Base-by-base conservation (phyloP, 179 eudicot genomes). In the Drosera spatulata region DNA sequence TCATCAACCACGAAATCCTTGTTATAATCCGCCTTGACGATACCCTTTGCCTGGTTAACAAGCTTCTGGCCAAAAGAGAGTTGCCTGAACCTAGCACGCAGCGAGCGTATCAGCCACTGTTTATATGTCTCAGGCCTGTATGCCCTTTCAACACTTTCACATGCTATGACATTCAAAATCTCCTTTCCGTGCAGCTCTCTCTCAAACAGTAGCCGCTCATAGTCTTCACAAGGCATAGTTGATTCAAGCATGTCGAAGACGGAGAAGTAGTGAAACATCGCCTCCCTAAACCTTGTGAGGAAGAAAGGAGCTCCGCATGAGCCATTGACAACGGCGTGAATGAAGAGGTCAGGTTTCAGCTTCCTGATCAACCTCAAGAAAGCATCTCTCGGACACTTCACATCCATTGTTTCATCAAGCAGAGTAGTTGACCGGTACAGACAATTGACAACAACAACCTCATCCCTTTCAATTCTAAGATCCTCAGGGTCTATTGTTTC, bases 1-100 rank as follows among this genome's bases (percentile, higher is more conserved):
- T 73, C 79, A 50, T 79, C 81, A 45, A 79, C 69, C 43, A 74
- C 67, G 65, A 79, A 79, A 55, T 82, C 76, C 58, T 69, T 68
- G 43, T 69, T 79, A 55, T 82, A 82, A 42, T 63, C 62, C 11
- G 59, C 53, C 66, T 63, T 55, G 10, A 63, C 66, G 3, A 12
- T 63, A 45, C 6, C 59, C 53, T 63, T 43, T 15, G 52, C 66
- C 38, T 46, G 42, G 45, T 46, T 46, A 15, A 63, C 66, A 3
- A 71, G 45, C 41, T 74, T 73, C 14, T 50, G 49, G 42, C 58
- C 55, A 41, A 80, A 72, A 2, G 73, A 66, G 12, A 60, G 47
- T 50, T 53, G 72, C 44, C 47, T 64, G 44, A 73, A 69, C 5
- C 77, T 70, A 5, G 70, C 70, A 41, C 59, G 56, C 40, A 38